A percentile compares a stretch with the other conserved stretches of the same genome.
These are phyloP conservation scores for Aphanomyces invadans DNA, from an alignment of 352 stramenopile genomes.

Conservation along the genomic window DNA sequence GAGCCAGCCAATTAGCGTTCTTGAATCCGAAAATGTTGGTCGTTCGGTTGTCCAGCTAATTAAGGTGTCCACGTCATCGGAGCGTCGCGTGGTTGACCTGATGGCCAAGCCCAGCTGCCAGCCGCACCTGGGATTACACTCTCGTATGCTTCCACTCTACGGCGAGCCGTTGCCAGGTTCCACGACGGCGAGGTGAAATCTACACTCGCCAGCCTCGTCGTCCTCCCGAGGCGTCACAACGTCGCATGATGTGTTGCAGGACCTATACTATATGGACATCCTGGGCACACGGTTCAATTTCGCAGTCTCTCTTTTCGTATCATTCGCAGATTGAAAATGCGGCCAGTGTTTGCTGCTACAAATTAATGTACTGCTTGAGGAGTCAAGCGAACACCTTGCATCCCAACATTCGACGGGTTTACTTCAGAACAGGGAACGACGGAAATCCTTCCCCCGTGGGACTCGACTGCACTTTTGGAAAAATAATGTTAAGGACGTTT, in stretches of 20 bases:
- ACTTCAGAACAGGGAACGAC: neutral
- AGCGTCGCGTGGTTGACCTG: neutral
- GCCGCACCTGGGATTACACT: neutral
- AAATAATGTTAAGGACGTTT: no score
- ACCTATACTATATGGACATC: constrained; percentile 7
- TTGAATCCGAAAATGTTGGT: neutral
- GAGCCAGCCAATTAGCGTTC: neutral
- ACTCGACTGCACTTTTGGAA: no score
- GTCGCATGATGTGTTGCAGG: neutral
- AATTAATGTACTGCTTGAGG: neutral
- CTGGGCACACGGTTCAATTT: neutral
- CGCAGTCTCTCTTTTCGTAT: neutral
- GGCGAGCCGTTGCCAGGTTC: neutral
- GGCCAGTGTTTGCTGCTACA: neutral
- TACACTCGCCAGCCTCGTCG: no score
- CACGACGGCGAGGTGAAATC: neutral
- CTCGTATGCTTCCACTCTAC: neutral
- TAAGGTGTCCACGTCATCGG: neutral
- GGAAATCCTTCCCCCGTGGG: no score
- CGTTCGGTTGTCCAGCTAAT: neutral
- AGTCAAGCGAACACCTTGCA: neutral
- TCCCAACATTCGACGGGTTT: constrained; percentile 6
- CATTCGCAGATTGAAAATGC: constrained; percentile 1
- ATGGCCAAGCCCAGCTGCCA: neutral
- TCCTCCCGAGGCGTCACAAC: no score